Evolutionary conservation across 192 early-diverging fungal species (phyloP).

Genomic region (Coemansia sp.): DNA sequence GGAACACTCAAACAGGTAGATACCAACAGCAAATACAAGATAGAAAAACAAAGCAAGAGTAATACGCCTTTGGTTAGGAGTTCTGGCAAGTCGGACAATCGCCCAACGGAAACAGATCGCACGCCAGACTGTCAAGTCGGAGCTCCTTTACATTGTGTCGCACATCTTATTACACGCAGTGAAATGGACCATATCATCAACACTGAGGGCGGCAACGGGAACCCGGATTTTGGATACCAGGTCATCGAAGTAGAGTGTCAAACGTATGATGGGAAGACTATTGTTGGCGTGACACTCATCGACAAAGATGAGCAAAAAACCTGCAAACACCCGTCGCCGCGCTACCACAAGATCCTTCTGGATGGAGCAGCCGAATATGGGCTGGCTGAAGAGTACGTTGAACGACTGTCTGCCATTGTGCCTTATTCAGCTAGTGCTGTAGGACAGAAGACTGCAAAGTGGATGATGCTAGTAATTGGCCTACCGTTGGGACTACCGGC

Average conservation of each 20-base stretch:
- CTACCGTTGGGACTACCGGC: slow-evolving; percentile 25
- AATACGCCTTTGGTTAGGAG: neutral
- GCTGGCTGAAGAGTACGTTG: slow-evolving; percentile 35
- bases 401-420: slow-evolving; percentile 20
- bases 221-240: slow-evolving; percentile 47
- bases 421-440: slow-evolving; percentile 23
- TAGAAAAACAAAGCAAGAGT: neutral
- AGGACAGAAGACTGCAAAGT: slow-evolving; percentile 41
- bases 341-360: slow-evolving; percentile 39
- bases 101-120: neutral
- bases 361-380: slow-evolving; percentile 43
- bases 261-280: slow-evolving; percentile 24
- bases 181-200: slow-evolving; percentile 48
- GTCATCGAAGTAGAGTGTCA: slow-evolving; percentile 30
- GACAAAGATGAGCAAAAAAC: slow-evolving; percentile 4
- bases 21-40: neutral
- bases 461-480: slow-evolving; percentile 9
- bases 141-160: slow-evolving; percentile 42
- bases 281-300: slow-evolving; percentile 32
- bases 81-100: neutral
- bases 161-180: slow-evolving; percentile 36
- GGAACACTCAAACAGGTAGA: slow-evolving; percentile 31
- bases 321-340: slow-evolving; percentile 36
- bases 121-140: slow-evolving; percentile 22
- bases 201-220: slow-evolving; percentile 50